Percentiles rank a stretch among this genome's conserved stretches.
These are phyloP conservation scores for Candida koratica DNA, from an alignment of 805 yeast species.

Conservation along the genomic window DNA sequence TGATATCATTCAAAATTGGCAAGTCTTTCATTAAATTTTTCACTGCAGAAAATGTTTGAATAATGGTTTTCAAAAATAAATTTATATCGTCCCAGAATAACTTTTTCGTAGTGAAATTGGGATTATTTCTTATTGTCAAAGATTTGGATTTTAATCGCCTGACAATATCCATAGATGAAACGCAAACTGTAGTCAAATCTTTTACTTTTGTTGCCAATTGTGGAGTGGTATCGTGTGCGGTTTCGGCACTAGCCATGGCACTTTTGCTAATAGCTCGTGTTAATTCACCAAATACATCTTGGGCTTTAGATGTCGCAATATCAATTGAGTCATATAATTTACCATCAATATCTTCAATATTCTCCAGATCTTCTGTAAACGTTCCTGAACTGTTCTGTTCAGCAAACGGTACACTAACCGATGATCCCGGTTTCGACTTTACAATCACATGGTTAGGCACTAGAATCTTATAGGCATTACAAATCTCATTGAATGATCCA, in stretches of 20 bases:
- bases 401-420: slow-evolving; percentile 20
- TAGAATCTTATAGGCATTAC: slow-evolving; percentile 57
- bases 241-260: slow-evolving; percentile 46
- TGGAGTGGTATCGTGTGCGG: slow-evolving; percentile 14
- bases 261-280: slow-evolving; percentile 63
- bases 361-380: slow-evolving; percentile 7
- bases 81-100: slow-evolving; percentile 84
- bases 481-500: slow-evolving; percentile 63
- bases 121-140: slow-evolving; percentile 45
- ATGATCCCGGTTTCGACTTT: slow-evolving; percentile 13
- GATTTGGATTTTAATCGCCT: slow-evolving; percentile 58
- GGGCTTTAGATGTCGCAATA: slow-evolving; percentile 64
- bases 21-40: slow-evolving; percentile 78
- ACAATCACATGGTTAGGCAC: slow-evolving; percentile 10
- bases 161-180: slow-evolving; percentile 78
- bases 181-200: slow-evolving; percentile 74
- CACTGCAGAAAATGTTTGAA: slow-evolving; percentile 78
- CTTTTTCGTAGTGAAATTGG: slow-evolving; percentile 49
- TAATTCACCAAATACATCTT: slow-evolving; percentile 71
- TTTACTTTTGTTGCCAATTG: slow-evolving; percentile 60
- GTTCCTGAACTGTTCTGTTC: slow-evolving; percentile 6
- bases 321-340: slow-evolving; percentile 62
- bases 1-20: slow-evolving; percentile 72
- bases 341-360: slow-evolving; percentile 54
- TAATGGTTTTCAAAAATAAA: slow-evolving; percentile 74